Evolutionary conservation across 768 basidiomycete species (phyloP).

Genomic region (Termitomyces sp.): DNA sequence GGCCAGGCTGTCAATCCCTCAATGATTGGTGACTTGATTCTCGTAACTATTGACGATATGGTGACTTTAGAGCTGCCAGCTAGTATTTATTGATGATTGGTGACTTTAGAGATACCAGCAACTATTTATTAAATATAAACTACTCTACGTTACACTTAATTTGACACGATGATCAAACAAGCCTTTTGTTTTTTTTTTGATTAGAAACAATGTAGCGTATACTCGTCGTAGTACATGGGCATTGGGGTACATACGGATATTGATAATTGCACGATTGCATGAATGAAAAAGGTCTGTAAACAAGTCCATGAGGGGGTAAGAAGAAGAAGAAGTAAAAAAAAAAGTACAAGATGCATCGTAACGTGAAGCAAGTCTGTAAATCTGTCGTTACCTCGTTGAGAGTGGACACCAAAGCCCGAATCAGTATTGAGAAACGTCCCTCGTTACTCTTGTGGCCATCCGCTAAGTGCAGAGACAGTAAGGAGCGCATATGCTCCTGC

Average conservation of each 20-base stretch:
- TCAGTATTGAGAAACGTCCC: slow-evolving; percentile 8
- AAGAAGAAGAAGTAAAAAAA: neutral
- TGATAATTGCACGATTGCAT: slow-evolving; percentile 10
- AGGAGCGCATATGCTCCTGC: slow-evolving; percentile 15
- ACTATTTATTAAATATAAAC: neutral
- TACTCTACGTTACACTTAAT: slow-evolving; percentile 2
- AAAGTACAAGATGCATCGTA: neutral
- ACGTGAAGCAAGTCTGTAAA: slow-evolving; percentile 10
- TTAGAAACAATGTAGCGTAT: slow-evolving; percentile 15
- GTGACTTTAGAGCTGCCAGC: slow-evolving; percentile 25
- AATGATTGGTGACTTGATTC: slow-evolving; percentile 44
- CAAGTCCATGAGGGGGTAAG: slow-evolving; percentile 6
- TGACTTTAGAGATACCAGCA: slow-evolving; percentile 10
- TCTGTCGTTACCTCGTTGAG: slow-evolving; percentile 3
- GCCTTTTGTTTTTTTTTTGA: slow-evolving; percentile 9
- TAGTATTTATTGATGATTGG: no score
- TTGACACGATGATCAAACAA: neutral
- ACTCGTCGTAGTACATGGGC: slow-evolving; percentile 12
- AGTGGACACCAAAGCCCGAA: neutral
- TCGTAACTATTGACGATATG: slow-evolving; percentile 53
- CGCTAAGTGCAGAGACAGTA: slow-evolving; percentile 12
- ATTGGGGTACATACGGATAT: slow-evolving; percentile 13
- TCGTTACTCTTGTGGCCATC: slow-evolving; percentile 7
- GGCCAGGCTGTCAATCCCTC: slow-evolving; percentile 60
- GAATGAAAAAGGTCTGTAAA: slow-evolving; percentile 1